Evolutionary conservation across 139 green algal species (phyloP).

Genomic region (Chlamydomonas incerta): DNA sequence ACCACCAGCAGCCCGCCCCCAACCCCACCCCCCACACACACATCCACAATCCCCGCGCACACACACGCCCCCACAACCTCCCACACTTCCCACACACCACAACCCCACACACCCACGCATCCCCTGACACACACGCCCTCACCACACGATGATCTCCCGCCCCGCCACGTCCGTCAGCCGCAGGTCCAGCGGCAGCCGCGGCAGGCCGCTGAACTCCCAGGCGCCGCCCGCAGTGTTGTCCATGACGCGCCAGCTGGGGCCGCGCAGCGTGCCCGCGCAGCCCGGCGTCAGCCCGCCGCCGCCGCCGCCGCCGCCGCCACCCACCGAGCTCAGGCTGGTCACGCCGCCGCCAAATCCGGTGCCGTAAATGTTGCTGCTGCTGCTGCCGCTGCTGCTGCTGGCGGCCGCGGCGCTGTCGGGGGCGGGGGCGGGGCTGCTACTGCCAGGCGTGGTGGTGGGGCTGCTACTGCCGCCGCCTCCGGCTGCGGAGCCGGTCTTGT

Average conservation of each 20-base stretch:
- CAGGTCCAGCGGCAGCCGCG: constrained; percentile 46
- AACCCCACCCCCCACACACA: no score
- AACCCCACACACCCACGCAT: neutral
- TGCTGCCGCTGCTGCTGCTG: no score
- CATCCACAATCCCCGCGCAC: no score
- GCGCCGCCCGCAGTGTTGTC: constrained; percentile 36
- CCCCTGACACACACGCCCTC: neutral
- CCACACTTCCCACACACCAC: neutral
- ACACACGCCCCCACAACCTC: neutral
- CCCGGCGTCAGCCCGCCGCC: constrained; percentile 1
- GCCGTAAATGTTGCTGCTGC: no score
- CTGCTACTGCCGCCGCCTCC: no score
- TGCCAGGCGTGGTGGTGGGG: no score
- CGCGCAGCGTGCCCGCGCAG: constrained; percentile 11
- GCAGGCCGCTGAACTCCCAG: constrained; percentile 50
- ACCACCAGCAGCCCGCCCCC: no score
- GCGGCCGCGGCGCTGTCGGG: neutral
- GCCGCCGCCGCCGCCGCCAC: neutral
- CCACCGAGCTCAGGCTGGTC: neutral
- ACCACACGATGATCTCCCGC: constrained; percentile 24
- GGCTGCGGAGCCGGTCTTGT: neutral
- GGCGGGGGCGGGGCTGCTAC: no score
- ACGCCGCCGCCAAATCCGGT: neutral
- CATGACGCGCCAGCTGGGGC: constrained; percentile 45
- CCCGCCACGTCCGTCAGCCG: constrained; percentile 15